phyloP scores from a whole-genome alignment of 2,329 filamentous ascomycete genomes.

The Neocucurbitaria cava region DNA sequence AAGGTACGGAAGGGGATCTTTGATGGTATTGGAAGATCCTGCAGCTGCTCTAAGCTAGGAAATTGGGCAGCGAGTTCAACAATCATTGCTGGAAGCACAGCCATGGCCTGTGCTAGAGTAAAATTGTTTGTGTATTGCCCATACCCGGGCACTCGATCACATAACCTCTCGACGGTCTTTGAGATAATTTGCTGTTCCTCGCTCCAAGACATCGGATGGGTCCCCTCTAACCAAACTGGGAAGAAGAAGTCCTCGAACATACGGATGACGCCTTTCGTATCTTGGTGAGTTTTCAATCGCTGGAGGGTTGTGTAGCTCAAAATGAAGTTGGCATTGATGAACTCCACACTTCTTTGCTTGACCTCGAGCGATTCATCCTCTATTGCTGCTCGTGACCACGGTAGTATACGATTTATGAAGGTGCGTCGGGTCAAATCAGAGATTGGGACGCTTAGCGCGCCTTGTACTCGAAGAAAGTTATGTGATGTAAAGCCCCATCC shows the following conservation, averaged over 20 bases:
- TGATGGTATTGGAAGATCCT: conserved; percentile 14
- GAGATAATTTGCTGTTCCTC: not conserved
- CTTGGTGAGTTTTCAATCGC: conserved; percentile 6
- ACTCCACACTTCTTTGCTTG: conserved; percentile 7
- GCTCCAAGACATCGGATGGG: not conserved
- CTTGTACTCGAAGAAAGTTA: conserved; percentile 17
- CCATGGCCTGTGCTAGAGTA: conserved; percentile 12
- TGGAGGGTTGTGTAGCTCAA: conserved; percentile 18
- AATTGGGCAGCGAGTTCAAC: conserved; percentile 8
- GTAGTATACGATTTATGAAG: not conserved
- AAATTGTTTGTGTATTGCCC: conserved; percentile 4
- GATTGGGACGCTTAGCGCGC: conserved; percentile 9
- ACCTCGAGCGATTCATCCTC: not conserved
- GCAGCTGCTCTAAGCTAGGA: not conserved
- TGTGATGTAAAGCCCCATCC: conserved; percentile 12
- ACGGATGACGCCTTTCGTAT: not conserved
- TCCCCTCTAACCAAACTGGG: not conserved
- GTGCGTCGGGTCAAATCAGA: not conserved
- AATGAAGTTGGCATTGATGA: conserved; percentile 23
- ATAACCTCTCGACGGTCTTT: conserved; percentile 2
- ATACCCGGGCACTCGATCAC: conserved; percentile 11
- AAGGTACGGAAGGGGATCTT: conserved; percentile 17
- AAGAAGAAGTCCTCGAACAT: conserved; percentile 1
- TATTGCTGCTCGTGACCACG: not conserved
- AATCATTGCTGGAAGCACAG: conserved; percentile 10